Percentiles rank a stretch among this genome's conserved stretches.
Evolutionary conservation across 2,329 filamentous ascomycete species (phyloP).

Genomic region (Dichotomopilus funicola): DNA sequence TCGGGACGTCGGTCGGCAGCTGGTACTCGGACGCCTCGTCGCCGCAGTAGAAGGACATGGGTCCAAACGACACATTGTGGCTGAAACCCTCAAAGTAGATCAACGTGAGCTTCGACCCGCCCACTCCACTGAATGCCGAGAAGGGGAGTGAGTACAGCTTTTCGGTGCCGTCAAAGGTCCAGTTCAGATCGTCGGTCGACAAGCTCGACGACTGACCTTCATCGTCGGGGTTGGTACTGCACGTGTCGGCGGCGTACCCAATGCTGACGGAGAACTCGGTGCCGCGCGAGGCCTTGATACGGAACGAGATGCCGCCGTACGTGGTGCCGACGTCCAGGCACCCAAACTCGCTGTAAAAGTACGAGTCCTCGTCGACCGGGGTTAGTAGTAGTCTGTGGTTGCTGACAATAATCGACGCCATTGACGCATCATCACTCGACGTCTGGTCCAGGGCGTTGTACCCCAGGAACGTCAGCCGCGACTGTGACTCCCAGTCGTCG

Average conservation of each 20-base stretch:
- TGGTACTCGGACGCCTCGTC: constrained; percentile 42
- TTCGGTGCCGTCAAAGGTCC: constrained; percentile 55
- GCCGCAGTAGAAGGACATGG: constrained; percentile 54
- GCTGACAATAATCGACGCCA: constrained; percentile 48
- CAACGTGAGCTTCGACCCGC: constrained; percentile 45
- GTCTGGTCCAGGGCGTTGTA: constrained; percentile 53
- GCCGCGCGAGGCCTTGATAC: constrained; percentile 47
- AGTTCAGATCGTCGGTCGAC: constrained; percentile 45
- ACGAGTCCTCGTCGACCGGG: constrained; percentile 42
- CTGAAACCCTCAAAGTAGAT: constrained; percentile 44
- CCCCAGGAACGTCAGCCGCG: constrained; percentile 52
- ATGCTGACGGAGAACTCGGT: constrained; percentile 47
- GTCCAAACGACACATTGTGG: constrained; percentile 45
- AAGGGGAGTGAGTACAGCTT: constrained; percentile 54
- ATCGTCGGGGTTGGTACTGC: constrained; percentile 24
- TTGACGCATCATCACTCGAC: constrained; percentile 50
- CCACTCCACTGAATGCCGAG: constrained; percentile 42
- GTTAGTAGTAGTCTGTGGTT: constrained; percentile 47
- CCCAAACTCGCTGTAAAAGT: constrained; percentile 52
- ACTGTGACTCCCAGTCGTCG: constrained; percentile 57
- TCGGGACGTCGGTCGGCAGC: constrained; percentile 34
- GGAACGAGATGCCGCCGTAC: constrained; percentile 51
- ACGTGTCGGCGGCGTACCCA: constrained; percentile 37
- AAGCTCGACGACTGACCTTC: too few species aligned
- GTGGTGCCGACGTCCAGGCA: constrained; percentile 44